Percentiles rank a stretch among this genome's conserved stretches.
Conservation (phyloP, 495 filamentous ascomycete genomes). For the Penicillium maclennaniae region DNA sequence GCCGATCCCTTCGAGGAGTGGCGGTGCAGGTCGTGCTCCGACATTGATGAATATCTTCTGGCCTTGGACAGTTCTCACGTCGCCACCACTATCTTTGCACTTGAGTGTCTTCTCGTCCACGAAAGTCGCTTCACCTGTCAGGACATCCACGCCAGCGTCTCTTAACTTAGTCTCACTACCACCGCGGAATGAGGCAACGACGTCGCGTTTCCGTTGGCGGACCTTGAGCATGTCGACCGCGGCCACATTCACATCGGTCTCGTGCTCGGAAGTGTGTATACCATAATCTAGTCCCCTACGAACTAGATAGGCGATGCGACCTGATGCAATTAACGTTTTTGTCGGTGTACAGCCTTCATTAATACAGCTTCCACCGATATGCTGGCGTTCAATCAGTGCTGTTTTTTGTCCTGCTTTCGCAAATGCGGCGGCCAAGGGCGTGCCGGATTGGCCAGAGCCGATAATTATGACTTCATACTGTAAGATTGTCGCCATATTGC, state of each 20-base stretch:
- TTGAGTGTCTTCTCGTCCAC: slow-evolving; percentile 26
- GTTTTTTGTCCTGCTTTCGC: slow-evolving; percentile 29
- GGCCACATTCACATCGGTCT: slow-evolving; percentile 12
- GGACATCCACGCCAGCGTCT: slow-evolving; percentile 41
- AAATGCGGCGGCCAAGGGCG: slow-evolving; percentile 43
- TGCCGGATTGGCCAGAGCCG: slow-evolving; percentile 49
- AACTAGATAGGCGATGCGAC: slow-evolving; percentile 42
- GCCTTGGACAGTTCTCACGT: slow-evolving; percentile 15
- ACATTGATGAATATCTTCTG: slow-evolving; percentile 46
- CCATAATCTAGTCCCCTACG: slow-evolving; percentile 43
- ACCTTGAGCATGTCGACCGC: slow-evolving; percentile 43
- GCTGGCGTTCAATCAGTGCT: slow-evolving; percentile 26
- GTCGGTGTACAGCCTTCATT: slow-evolving; percentile 56
- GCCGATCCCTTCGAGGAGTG: slow-evolving; percentile 30
- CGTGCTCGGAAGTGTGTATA: slow-evolving; percentile 20
- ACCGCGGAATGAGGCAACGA: slow-evolving; percentile 44
- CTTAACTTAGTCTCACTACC: slow-evolving; percentile 37
- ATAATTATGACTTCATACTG: slow-evolving; percentile 43
- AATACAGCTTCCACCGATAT: slow-evolving; percentile 49
- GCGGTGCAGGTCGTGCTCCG: slow-evolving; percentile 39
- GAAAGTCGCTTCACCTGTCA: slow-evolving; percentile 43
- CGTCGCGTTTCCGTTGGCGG: slow-evolving; percentile 49
- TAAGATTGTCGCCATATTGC: slow-evolving; percentile 17
- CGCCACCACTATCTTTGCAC: no score
- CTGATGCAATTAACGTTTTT: slow-evolving; percentile 50